Evolutionary conservation across 2,329 filamentous ascomycete genomes (phyloP), one percentile per base, ranked within the genome.

Genomic region (Xylaria sp.): DNA sequence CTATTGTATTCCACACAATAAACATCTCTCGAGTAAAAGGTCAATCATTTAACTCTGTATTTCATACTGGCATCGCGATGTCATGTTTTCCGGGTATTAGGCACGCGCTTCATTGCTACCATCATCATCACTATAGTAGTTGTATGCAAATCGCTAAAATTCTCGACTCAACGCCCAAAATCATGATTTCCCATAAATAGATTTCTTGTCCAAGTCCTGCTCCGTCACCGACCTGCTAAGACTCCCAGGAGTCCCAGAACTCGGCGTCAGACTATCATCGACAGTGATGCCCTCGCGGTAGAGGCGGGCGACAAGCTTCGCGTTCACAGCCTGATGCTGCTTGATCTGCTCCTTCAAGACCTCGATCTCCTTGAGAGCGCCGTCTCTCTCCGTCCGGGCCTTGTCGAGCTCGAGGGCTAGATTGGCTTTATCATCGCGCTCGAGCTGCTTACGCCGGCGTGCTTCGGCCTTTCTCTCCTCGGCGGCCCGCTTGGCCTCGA

Each of bases 401-500:
- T 82, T 81, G 60, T 89, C 86, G n/a, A 89, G 79, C 78, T 89
- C 86, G 55, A 84, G 78, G 29, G 81, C 75, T 50, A 88, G 62
- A 64, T 83, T 84, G 16, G 78, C 77, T 75, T 81, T 84, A 69
- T 87, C 86, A 73, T 89, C 86, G 44, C 84, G 83, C 77, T 90
- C 88, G 0, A 76, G 75, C 23, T 81, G 79, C 78, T 89, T 90
- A 29, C 80, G 80, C 54, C 80, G 81, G 29, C 83, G 79, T 55
- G 85, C 84, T 66, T 86, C 84, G 0, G 85, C 85, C 78, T 90
- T 91, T 73, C 82, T 83, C 68, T 88, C 83, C 75, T 93, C 91
- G 66, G 85, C 86, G 66, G 84, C 82, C 57, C 88, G 87, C 80
- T 88, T 89, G 71, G 88, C 85, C 71, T 92, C 88, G 1, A 92